phyloP scores from a whole-genome alignment of 1,139 yeast species.

The Scheffersomyces lignicola region DNA sequence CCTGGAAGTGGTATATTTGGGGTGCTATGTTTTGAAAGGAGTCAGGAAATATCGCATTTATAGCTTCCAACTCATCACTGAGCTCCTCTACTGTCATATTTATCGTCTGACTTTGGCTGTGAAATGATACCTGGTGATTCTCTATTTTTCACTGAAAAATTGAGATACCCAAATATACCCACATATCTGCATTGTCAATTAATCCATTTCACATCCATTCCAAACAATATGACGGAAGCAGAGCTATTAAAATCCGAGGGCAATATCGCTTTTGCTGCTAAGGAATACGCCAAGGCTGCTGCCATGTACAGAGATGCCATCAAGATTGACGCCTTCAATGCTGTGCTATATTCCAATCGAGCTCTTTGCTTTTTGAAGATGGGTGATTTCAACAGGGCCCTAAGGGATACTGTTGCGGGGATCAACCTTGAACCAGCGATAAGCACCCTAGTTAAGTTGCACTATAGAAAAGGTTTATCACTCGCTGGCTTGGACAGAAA shows the following conservation, averaged over 20 bases:
- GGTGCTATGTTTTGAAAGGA: conserved; percentile 33
- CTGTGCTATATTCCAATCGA: conserved; percentile 74
- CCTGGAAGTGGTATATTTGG: conserved; percentile 47
- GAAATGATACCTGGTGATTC: not conserved
- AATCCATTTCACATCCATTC: too few relatives aligned
- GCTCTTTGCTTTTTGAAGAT: conserved; percentile 72
- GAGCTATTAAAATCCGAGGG: conserved; percentile 53
- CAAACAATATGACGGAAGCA: conserved; percentile 20
- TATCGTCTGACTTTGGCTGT: not conserved
- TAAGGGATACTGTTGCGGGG: conserved; percentile 61
- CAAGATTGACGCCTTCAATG: conserved; percentile 50
- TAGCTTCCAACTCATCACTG: conserved; percentile 76
- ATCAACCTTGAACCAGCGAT: conserved; percentile 35
- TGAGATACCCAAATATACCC: too few relatives aligned
- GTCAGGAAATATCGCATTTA: conserved; percentile 87
- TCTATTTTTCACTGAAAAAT: not conserved
- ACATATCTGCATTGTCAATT: too few relatives aligned
- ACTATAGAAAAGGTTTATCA: conserved; percentile 59
- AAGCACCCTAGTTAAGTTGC: conserved; percentile 48
- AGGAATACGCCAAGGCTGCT: conserved; percentile 59
- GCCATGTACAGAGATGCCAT: conserved; percentile 67
- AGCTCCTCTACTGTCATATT: conserved; percentile 55
- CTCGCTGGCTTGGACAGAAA: conserved; percentile 32
- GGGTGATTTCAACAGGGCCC: conserved; percentile 54
- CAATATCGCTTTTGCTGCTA: conserved; percentile 60